phyloP scores from a whole-genome alignment of 73 alveolate species.

The Blepharisma stoltei region DNA sequence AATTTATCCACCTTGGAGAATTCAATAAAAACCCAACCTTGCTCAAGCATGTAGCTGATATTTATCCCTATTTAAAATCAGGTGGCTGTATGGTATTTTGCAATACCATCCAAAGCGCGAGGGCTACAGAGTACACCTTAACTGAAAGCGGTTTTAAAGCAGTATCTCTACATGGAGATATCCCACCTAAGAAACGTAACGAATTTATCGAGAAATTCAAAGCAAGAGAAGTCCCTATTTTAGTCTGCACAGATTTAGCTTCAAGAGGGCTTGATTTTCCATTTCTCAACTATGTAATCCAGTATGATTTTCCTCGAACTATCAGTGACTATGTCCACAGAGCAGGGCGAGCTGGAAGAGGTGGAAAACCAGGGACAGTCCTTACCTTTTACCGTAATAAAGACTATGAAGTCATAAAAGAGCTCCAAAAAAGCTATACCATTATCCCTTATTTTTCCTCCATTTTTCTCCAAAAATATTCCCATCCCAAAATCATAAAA shows the following conservation, averaged over 20 bases:
- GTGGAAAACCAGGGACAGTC: slow-evolving; percentile 85
- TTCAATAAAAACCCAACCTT: slow-evolving; percentile 50
- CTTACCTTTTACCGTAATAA: slow-evolving; percentile 59
- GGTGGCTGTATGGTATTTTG: slow-evolving; percentile 65
- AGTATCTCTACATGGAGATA: slow-evolving; percentile 76
- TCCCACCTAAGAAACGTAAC: slow-evolving; percentile 63
- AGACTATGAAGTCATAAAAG: slow-evolving; percentile 54
- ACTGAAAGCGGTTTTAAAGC: slow-evolving; percentile 54
- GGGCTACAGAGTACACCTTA: slow-evolving; percentile 72
- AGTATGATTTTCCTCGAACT: slow-evolving; percentile 60
- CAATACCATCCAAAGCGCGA: slow-evolving; percentile 71
- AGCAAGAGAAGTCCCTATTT: slow-evolving; percentile 50
- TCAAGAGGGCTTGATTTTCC: slow-evolving; percentile 87
- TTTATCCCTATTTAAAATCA: slow-evolving; percentile 52
- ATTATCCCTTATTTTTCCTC: too few relatives aligned
- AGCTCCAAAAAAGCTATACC: slow-evolving; percentile 43
- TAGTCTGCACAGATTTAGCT: slow-evolving; percentile 83
- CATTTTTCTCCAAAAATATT: too few relatives aligned
- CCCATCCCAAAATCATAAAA: too few relatives aligned
- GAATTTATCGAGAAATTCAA: slow-evolving; percentile 55
- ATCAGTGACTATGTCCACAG: slow-evolving; percentile 76
- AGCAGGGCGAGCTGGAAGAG: slow-evolving; percentile 99
- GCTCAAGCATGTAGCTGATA: slow-evolving; percentile 53
- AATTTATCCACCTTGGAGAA: slow-evolving; percentile 55
- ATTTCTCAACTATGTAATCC: slow-evolving; percentile 56